phyloP scores from a whole-genome alignment of 768 basidiomycete genomes.

The Lactifluus pinguis region DNA sequence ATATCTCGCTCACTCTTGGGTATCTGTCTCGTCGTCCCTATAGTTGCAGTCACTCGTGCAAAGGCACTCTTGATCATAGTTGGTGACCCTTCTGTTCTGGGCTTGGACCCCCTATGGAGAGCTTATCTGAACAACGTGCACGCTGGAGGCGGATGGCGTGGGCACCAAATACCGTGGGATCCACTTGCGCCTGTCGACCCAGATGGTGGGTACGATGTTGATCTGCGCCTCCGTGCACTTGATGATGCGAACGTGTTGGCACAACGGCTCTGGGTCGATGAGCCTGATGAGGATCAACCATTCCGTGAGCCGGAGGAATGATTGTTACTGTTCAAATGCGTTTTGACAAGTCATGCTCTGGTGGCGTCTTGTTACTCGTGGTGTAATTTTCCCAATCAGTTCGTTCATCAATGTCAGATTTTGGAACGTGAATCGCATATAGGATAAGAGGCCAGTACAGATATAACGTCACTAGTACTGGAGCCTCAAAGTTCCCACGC shows the following conservation, averaged over 20 bases:
- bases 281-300: background rate
- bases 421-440: background rate
- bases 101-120: constrained; percentile 56
- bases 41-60: constrained; percentile 56
- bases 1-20: background rate
- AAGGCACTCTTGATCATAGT: constrained; percentile 51
- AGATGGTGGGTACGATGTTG: constrained; percentile 4
- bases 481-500: too few relatives aligned
- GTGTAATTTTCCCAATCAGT: background rate
- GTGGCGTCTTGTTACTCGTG: background rate
- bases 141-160: constrained; percentile 45
- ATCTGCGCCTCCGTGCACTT: background rate
- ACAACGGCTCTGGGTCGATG: background rate
- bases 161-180: constrained; percentile 44
- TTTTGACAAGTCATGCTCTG: background rate
- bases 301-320: constrained; percentile 1
- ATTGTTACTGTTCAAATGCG: background rate
- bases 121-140: constrained; percentile 52
- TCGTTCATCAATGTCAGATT: background rate
- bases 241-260: background rate
- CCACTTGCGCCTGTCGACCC: constrained; percentile 19
- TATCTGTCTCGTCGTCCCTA: background rate
- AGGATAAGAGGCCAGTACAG: too few relatives aligned
- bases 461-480: too few relatives aligned
- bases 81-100: constrained; percentile 49